Conservation (phyloP, 257 asterid genomes). For the Solanum chaucha region DNA sequence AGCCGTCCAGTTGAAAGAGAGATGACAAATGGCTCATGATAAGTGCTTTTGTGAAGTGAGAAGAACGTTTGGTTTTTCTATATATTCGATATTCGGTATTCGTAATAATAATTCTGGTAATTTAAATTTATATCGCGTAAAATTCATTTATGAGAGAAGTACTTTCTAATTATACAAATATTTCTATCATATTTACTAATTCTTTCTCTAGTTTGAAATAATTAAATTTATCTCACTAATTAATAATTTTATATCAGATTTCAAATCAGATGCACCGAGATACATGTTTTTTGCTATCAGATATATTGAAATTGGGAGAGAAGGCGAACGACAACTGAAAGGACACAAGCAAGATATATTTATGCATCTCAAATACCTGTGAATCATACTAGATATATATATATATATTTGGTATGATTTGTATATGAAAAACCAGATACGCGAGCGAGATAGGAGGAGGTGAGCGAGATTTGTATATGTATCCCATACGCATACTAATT, state of each 20-base stretch:
- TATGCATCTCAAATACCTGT: background rate
- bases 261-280: too few species aligned
- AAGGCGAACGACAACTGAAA: too few species aligned
- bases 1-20: background rate
- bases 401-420: background rate
- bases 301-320: background rate
- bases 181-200: too few species aligned
- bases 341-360: background rate
- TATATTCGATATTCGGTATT: background rate
- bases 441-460: background rate
- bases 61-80: background rate
- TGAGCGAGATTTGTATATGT: background rate
- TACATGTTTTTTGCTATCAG: too few species aligned
- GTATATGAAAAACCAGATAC: accelerated
- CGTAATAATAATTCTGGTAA: background rate
- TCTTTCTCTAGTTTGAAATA: too few species aligned
- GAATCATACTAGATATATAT: background rate
- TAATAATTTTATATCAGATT: too few species aligned
- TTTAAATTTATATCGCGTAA: background rate
- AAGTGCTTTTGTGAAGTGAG: background rate
- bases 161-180: background rate
- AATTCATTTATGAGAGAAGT: background rate
- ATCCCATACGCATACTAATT: background rate
- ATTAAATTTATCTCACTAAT: too few species aligned
- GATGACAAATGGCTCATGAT: background rate